Evolutionary conservation across 2,329 filamentous ascomycete genomes (phyloP).

Genomic region (Pseudogymnoascus sp.): DNA sequence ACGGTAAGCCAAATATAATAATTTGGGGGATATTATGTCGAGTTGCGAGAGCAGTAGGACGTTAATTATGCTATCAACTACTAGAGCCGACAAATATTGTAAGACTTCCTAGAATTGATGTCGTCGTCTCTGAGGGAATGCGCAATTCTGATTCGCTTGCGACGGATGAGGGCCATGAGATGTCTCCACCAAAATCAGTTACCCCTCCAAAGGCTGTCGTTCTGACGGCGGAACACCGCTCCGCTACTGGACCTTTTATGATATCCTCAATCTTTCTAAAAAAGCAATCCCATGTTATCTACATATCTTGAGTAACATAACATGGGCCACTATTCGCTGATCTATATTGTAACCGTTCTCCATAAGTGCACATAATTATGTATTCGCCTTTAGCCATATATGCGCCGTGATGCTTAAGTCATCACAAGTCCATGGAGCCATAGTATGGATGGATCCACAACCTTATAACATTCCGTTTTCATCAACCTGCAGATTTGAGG

Average conservation of each 20-base stretch:
- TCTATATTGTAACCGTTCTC: conserved; percentile 1
- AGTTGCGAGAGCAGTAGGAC: background rate
- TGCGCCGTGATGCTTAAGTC: background rate
- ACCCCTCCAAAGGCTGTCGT: background rate
- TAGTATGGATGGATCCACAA: conserved; percentile 6
- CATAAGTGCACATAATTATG: background rate
- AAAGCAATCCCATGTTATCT: background rate
- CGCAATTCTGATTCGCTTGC: conserved; percentile 1
- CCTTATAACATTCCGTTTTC: conserved; percentile 7
- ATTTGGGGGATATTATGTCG: background rate
- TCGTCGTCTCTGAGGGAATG: conserved; percentile 2
- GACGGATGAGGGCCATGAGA: background rate
- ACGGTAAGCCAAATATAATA: conserved; percentile 1
- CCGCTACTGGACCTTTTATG: background rate
- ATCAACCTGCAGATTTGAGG: conserved; percentile 2
- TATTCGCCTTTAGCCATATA: background rate
- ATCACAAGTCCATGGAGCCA: background rate
- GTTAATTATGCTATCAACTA: background rate
- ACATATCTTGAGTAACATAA: conserved; percentile 5
- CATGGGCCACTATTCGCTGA: background rate
- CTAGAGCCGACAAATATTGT: background rate
- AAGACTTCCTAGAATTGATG: background rate
- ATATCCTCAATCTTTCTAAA: background rate
- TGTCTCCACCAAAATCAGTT: conserved; percentile 5
- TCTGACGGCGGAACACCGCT: background rate